Conservation (phyloP, 768 basidiomycete species). For the Harrya chromipes region DNA sequence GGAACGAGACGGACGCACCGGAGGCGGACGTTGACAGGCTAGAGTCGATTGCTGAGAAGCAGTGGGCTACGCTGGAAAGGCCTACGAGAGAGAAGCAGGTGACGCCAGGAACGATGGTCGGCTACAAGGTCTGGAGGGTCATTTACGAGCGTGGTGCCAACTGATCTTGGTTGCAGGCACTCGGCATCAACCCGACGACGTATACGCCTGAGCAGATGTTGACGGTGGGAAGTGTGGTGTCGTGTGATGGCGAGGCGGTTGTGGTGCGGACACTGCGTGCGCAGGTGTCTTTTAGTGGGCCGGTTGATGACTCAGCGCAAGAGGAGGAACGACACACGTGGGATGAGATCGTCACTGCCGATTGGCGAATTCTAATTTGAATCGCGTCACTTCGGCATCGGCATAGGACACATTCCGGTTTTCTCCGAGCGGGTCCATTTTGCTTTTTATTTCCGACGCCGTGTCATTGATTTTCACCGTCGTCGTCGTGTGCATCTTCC, state of each 20-base stretch:
- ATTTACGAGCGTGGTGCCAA: background rate
- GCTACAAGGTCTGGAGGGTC: slow-evolving; percentile 45
- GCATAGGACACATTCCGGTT: slow-evolving; percentile 11
- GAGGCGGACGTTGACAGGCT: slow-evolving; percentile 8
- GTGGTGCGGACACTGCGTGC: slow-evolving; percentile 18
- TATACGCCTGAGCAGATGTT: slow-evolving; percentile 58
- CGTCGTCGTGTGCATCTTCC: background rate
- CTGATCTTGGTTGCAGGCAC: slow-evolving; percentile 36
- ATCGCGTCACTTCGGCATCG: slow-evolving; percentile 18
- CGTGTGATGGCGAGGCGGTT: slow-evolving; percentile 9
- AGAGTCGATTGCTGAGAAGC: slow-evolving; percentile 9
- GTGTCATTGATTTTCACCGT: background rate
- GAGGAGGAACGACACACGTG: slow-evolving; percentile 23
- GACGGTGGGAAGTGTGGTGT: slow-evolving; percentile 40
- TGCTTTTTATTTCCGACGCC: slow-evolving; percentile 12
- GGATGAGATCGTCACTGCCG: slow-evolving; percentile 26
- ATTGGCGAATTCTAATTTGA: slow-evolving; percentile 23
- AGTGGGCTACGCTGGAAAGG: slow-evolving; percentile 19
- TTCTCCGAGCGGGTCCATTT: slow-evolving; percentile 18
- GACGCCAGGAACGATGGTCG: slow-evolving; percentile 34
- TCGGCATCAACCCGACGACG: slow-evolving; percentile 57
- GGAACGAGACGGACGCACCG: background rate
- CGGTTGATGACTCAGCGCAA: slow-evolving; percentile 13
- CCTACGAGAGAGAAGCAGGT: slow-evolving; percentile 29
- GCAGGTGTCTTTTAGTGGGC: slow-evolving; percentile 29